Evolutionary conservation across 768 basidiomycete genomes (phyloP), one percentile per base, ranked within the genome.

Genomic region (Cantharellus anzutake): DNA sequence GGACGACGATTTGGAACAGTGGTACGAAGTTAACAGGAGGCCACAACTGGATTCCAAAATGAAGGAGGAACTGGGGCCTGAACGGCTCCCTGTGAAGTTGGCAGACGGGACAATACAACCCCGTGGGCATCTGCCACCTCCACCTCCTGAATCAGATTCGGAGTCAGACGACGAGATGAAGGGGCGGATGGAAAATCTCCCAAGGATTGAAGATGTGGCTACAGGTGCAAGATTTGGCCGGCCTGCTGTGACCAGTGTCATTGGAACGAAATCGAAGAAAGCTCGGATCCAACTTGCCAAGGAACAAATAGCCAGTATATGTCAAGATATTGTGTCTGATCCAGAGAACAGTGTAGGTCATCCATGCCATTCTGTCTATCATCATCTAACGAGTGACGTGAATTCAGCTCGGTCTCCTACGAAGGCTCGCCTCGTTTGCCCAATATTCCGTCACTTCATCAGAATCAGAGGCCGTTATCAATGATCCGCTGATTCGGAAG

Each of bases 301-400:
- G 66, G 91, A 96, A 67, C 92, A 98, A 72, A 88, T 98, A 63
- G 96, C 92, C 1, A 75, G 78, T 38, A 80, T 97, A 40, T 96
- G 92, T 68, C 90, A 96, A 67, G 94, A 97, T 65, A 87, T 98
- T 59, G 73, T 96, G 55, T 79, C 86, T 34, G 94, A 98, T 63
- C 94, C 94, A 35, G 96, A 99, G 72, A 91, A 90, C 67, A 88
- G 83, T 62, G 93, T 96, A 68, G 67, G 85, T 74, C 53, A 2
- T 4, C 55, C 20, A 29, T 29, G 20, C 20, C 1, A 29, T 29
- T 29, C 20, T 29, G 20, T 29, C 20, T 29, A 29, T 29, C 20
- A 29, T 29, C 20, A 29, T 29, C 20, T 29, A 29, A 29, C 20
- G 20, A 29, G 20, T 29, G 20, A 0, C 4, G 34, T 2, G 0